These are phyloP conservation scores for Leucogyrophana mollusca DNA, from an alignment of 768 basidiomycete species.

Conservation along the genomic window DNA sequence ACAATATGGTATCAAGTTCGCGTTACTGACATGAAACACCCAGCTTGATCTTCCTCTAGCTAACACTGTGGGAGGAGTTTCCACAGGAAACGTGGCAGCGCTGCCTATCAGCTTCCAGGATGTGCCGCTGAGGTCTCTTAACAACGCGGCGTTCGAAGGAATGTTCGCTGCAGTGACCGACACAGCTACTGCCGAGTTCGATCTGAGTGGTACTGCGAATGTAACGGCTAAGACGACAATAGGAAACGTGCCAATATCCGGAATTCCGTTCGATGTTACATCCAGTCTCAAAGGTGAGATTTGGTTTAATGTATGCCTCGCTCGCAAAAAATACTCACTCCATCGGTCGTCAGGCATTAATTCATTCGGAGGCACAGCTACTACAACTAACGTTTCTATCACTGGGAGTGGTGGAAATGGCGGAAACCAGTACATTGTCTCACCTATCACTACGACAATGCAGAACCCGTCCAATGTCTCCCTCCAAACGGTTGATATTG, in stretches of 20 bases:
- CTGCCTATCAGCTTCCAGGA: constrained; percentile 58
- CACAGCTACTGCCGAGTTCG: constrained; percentile 39
- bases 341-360: constrained; percentile 45
- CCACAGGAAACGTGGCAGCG: constrained; percentile 65
- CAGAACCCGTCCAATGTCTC: constrained; percentile 71
- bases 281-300: constrained; percentile 52
- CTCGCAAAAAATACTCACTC: constrained; percentile 1
- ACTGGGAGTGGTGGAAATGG: constrained; percentile 63
- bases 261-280: constrained; percentile 60
- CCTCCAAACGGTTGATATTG: constrained; percentile 53
- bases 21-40: constrained; percentile 3
- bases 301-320: neutral
- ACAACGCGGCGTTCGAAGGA: constrained; percentile 50
- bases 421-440: constrained; percentile 56
- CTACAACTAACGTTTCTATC: constrained; percentile 55
- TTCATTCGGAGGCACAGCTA: constrained; percentile 52
- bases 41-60: constrained; percentile 53
- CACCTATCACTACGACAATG: constrained; percentile 56
- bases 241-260: constrained; percentile 63
- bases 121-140: constrained; percentile 53
- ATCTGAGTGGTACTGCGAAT: constrained; percentile 55
- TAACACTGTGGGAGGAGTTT: constrained; percentile 56
- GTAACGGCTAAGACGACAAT: constrained; percentile 61
- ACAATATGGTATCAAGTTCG: neutral
- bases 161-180: constrained; percentile 64